Conservation (phyloP, 2,329 filamentous ascomycete species). For the Leptodontidium sp. region DNA sequence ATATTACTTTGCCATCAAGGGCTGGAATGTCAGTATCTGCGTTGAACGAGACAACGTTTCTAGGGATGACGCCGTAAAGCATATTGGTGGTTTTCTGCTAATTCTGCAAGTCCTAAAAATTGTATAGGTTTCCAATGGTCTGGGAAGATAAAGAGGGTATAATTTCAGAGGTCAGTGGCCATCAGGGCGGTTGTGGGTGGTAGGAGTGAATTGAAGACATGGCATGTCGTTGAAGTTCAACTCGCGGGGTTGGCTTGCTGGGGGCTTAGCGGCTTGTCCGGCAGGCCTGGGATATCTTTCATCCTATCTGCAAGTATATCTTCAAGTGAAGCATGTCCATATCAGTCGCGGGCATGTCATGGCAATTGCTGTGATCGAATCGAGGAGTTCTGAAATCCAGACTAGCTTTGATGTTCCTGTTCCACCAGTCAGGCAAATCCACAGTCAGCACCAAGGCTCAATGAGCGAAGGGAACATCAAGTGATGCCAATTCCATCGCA, state of each 20-base stretch:
- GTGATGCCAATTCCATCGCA: no score
- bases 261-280: not conserved
- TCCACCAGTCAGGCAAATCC: not conserved
- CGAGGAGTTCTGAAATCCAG: not conserved
- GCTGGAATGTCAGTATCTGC: conserved; percentile 48
- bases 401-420: not conserved
- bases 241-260: not conserved
- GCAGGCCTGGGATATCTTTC: not conserved
- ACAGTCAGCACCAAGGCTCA: not conserved
- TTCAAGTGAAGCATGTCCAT: conserved; percentile 9
- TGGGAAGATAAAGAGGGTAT: not conserved
- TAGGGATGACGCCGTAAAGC: conserved; percentile 33
- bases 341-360: not conserved
- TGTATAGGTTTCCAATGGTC: not conserved
- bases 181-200: not conserved
- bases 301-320: conserved; percentile 1
- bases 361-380: not conserved
- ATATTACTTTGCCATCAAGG: conserved; percentile 52
- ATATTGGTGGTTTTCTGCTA: conserved; percentile 6
- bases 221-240: conserved; percentile 10
- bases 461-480: no score
- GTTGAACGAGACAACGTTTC: conserved; percentile 28
- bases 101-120: not conserved
- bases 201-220: not conserved
- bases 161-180: not conserved